Base-by-base conservation (phyloP, 495 filamentous ascomycete genomes). In the Hypoxylon subgilvum region DNA sequence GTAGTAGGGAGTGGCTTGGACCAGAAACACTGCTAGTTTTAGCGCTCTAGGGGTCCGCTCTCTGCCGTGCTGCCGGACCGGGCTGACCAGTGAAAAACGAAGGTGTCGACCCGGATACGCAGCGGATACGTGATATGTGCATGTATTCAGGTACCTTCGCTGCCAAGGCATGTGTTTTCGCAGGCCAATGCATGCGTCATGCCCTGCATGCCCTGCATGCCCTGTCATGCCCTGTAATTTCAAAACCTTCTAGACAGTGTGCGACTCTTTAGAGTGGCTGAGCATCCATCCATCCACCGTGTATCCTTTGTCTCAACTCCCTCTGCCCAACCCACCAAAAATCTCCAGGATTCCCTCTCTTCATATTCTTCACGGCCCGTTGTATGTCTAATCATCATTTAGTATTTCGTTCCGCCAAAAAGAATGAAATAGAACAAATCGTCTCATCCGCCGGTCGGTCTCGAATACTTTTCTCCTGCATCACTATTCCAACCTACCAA, bases 261-360 rank as follows among this genome's bases (percentile, higher is more conserved):
- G 31, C 14, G 44, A 55, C 45, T 50, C 44, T 35, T 23, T 51
- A 56, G 52, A 40, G 59, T 31, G 59, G 59, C 59, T 63, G 59
- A 63, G 59, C 52, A 57, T 47, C 46, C 10, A n/a, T 23, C 21
- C 18, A 22, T 14, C 5, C 6, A 3, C 9, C 10, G 1, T 5
- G 1, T 21, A 40, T 40, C 18, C 34, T 52, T 51, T 45, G 22
- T 52, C 30, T 16, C 28, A 19, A n/a, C 14, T 5, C 12, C 19
- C 6, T 38, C 8, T 13, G 8, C 18, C 16, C 40, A 44, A 14
- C 17, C 41, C 38, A 51, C 41, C 40, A 36, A 49, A 31, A 2
- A 30, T 38, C 22, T 43, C 43, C 18, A 4, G n/a, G 4, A 3
- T 49, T 41, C 35, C 43, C 16, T 44, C 34, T 47, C 34, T 32